phyloP scores from a whole-genome alignment of 2,329 filamentous ascomycete genomes.

The Colletotrichum chrysophilum region DNA sequence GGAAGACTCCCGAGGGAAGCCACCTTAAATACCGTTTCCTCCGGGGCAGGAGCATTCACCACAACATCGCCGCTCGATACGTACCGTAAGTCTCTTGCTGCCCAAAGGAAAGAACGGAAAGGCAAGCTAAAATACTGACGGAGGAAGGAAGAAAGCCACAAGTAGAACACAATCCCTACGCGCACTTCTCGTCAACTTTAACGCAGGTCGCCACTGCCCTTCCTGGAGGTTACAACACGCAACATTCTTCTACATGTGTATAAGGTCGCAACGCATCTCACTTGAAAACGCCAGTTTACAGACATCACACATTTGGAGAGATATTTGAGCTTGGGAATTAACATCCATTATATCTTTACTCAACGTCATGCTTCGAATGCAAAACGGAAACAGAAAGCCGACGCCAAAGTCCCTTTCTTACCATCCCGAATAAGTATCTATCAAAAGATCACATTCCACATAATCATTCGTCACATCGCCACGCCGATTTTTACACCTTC shows the following conservation, averaged over 20 bases:
- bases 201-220: neutral
- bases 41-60: neutral
- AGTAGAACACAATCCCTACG: neutral
- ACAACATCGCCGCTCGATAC: neutral
- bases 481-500: neutral
- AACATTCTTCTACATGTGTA: neutral
- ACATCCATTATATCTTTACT: neutral
- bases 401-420: constrained; percentile 30
- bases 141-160: neutral
- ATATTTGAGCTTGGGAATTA: neutral
- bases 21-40: neutral
- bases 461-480: constrained; percentile 2
- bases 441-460: constrained; percentile 26
- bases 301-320: neutral
- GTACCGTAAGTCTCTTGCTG: neutral
- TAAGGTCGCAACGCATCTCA: neutral
- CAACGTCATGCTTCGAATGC: neutral
- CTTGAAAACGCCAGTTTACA: neutral
- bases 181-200: neutral
- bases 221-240: neutral
- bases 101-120: neutral
- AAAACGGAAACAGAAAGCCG: neutral
- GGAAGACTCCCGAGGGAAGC: neutral
- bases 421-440: constrained; percentile 46
- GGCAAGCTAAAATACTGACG: neutral